Conservation (phyloP, 108 stramenopile genomes). For the Thalassiosira profunda region DNA sequence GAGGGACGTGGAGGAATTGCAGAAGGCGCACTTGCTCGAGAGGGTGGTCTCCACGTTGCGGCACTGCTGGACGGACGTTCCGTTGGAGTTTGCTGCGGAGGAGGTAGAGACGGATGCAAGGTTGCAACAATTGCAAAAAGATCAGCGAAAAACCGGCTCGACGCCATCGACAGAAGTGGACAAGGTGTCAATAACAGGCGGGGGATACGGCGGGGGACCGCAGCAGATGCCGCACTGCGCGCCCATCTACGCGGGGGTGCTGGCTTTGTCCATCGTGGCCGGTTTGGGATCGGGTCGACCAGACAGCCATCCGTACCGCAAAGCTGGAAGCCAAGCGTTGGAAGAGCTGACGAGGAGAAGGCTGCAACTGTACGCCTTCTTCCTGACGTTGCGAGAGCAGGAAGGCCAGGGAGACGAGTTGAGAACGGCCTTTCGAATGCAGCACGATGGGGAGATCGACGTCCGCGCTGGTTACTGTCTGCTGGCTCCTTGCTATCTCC, state of each 20-base stretch:
- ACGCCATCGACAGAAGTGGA: neutral
- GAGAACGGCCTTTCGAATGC: constrained; percentile 88
- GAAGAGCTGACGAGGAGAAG: constrained; percentile 45
- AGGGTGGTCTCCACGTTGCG: constrained; percentile 69
- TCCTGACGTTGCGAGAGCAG: constrained; percentile 51
- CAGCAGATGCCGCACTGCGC: constrained; percentile 95
- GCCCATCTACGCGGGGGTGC: constrained; percentile 94
- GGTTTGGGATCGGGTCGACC: constrained; percentile 5
- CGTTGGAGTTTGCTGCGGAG: constrained; percentile 2
- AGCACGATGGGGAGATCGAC: constrained; percentile 98
- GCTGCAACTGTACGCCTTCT: constrained; percentile 71
- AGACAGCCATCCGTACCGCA: constrained; percentile 8
- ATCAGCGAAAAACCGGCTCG: constrained; percentile 12
- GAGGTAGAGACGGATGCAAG: constrained; percentile 29
- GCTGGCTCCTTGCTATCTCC: constrained; percentile 50
- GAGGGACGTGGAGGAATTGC: constrained; percentile 10
- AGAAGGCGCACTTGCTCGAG: constrained; percentile 40
- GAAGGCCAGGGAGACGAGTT: neutral
- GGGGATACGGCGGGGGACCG: constrained; percentile 98
- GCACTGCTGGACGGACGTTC: constrained; percentile 53
- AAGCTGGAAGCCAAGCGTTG: constrained; percentile 33
- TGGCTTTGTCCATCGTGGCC: constrained; percentile 74
- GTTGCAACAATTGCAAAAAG: neutral
- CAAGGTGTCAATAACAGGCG: constrained; percentile 36
- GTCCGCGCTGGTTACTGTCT: constrained; percentile 95